Evolutionary conservation across 1,284 basidiomycete species (phyloP), one percentile per base, ranked within the genome.

Genomic region (Tilletiopsis washingtonensis): DNA sequence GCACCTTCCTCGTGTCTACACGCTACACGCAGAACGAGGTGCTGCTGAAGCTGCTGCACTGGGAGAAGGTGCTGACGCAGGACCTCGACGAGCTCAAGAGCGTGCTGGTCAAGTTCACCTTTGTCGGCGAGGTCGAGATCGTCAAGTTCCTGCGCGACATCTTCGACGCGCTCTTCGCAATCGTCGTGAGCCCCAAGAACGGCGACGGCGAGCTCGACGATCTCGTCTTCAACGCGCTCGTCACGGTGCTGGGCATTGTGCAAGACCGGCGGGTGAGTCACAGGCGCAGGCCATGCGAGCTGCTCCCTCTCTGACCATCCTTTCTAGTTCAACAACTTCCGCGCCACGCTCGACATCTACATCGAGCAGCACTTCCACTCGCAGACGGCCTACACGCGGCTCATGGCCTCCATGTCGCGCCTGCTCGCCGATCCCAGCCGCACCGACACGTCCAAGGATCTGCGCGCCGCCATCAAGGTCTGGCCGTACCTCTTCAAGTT

Each of bases 401-500:
- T 67, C 37, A 64, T 69, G 27, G 51, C 58, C 2, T 87, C 88
- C 4, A 87, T 96, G 85, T 86, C 88, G 67, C 79, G 81, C 17
- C 81, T 96, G 5, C 79, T 96, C 45, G 77, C 78, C 21, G 81
- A 85, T 54, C 88, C 89, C 0, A 81, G 82, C 0, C 79, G 82
- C 5, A 78, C 79, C 9, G 88, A 91, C 26, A 83, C 81, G 3
- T 88, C 85, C 0, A 83, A 84, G 20, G 79, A 81, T 15, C 80
- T 96, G 47, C 84, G 91, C 34, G 83, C 89, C 1, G 85, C 90
- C 12, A 79, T 98, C 61, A 96, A 96, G 74, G 91, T 97, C 19
- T 94, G 91, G 88, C 86, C 91, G 64, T 90, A 93, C 68, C 82
- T 97, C 60, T 89, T 96, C 81, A 87, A 88, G 70, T 89, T 97